phyloP scores from a whole-genome alignment of 2,329 filamentous ascomycete genomes.

The Chrysoporthe cubensis region DNA sequence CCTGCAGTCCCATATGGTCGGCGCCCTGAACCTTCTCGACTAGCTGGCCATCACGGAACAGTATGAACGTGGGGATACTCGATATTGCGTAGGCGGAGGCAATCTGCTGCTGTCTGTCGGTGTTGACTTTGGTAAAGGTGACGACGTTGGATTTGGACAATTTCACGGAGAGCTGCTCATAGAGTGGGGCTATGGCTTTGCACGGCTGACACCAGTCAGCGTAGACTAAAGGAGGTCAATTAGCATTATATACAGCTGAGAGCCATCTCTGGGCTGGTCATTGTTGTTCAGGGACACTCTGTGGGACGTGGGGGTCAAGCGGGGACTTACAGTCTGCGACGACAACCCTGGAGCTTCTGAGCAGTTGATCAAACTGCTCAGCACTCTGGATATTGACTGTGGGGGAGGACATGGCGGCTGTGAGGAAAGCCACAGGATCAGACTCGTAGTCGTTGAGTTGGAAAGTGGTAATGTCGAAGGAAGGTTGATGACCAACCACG shows the following conservation, averaged over 20 bases:
- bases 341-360: constrained; percentile 76
- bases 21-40: constrained; percentile 75
- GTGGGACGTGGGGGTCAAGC: constrained; percentile 9
- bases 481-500: not conserved
- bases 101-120: constrained; percentile 75
- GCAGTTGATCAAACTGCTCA: constrained; percentile 68
- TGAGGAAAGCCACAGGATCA: not conserved
- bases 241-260: not conserved
- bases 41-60: constrained; percentile 75
- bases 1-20: constrained; percentile 70
- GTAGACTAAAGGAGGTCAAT: constrained; percentile 64
- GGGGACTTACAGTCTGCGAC: constrained; percentile 80
- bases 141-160: constrained; percentile 74
- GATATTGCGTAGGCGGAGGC: constrained; percentile 74
- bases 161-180: constrained; percentile 73
- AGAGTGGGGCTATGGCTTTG: constrained; percentile 81
- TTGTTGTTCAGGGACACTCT: not conserved
- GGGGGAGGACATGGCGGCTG: constrained; percentile 34
- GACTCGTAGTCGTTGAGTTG: not conserved
- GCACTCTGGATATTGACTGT: constrained; percentile 47
- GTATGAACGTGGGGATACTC: constrained; percentile 86
- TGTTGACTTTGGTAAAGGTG: constrained; percentile 87
- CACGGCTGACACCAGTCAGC: constrained; percentile 87
- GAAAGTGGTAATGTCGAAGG: not conserved
- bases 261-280: not conserved